Evolutionary conservation across 1,284 basidiomycete species (phyloP).

Genomic region (Microbotryum violaceum): DNA sequence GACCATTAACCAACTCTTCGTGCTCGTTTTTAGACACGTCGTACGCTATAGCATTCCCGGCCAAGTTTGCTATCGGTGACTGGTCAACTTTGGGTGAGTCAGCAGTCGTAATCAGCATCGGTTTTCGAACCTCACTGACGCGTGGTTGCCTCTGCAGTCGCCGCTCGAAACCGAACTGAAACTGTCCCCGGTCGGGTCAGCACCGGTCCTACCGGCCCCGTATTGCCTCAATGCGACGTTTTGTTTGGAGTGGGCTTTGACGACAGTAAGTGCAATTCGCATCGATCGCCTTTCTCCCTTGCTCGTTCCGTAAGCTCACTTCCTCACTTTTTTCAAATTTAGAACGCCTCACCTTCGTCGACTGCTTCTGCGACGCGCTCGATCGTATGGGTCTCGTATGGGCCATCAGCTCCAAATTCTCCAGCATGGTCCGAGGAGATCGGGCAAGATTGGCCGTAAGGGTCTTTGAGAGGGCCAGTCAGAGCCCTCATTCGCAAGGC

Average conservation of each 20-base stretch:
- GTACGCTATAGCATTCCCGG: conserved; percentile 24
- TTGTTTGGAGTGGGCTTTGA: conserved; percentile 21
- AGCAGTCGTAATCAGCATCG: neutral
- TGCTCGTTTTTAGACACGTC: conserved; percentile 12
- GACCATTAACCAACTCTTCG: neutral
- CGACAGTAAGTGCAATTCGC: neutral
- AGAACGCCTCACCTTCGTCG: conserved; percentile 16
- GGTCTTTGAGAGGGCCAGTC: conserved; percentile 1
- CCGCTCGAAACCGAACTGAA: conserved; percentile 19
- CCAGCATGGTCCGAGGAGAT: conserved; percentile 22
- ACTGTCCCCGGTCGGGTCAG: conserved; percentile 13
- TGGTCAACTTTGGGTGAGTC: conserved; percentile 20
- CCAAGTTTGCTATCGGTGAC: conserved; percentile 27
- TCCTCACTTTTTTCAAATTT: no score
- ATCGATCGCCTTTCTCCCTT: no score
- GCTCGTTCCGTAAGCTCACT: no score
- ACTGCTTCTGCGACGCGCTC: conserved; percentile 23
- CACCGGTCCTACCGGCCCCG: neutral
- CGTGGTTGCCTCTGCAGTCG: neutral
- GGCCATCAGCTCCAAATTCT: conserved; percentile 25
- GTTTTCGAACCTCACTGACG: neutral
- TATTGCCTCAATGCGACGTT: conserved; percentile 25
- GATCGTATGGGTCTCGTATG: conserved; percentile 23
- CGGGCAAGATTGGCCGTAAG: conserved; percentile 7
- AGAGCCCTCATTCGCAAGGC: no score